Conservation (phyloP, 2,329 filamentous ascomycete genomes). For the Ophiocordyceps robertsii region DNA sequence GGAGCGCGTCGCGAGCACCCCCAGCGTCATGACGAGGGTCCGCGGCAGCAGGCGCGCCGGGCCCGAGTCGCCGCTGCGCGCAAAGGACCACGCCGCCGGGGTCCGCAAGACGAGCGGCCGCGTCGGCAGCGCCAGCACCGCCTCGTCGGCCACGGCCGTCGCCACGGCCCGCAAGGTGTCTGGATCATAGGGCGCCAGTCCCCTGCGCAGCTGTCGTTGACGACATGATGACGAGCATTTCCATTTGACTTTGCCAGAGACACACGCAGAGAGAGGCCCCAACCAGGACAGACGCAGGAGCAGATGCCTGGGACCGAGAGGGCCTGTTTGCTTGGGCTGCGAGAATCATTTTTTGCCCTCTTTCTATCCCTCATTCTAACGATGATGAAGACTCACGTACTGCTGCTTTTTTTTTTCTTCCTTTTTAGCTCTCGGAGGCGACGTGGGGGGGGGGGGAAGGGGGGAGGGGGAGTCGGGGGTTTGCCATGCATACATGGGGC, state of each 20-base stretch:
- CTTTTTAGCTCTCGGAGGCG: no score
- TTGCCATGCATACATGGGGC: background rate
- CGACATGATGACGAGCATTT: no score
- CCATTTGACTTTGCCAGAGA: no score
- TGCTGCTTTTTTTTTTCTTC: background rate
- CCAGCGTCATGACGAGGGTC: conserved; percentile 49
- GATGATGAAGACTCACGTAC: conserved; percentile 1
- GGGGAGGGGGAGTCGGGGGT: background rate
- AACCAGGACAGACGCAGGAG: no score
- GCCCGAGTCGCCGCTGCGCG: conserved; percentile 32
- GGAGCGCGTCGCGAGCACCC: conserved; percentile 19
- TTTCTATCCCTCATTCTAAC: background rate
- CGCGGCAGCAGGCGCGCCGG: conserved; percentile 43
- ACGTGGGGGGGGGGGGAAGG: background rate
- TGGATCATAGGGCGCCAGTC: conserved; percentile 19
- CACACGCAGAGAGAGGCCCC: no score
- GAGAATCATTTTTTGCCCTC: no score
- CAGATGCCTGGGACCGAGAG: no score
- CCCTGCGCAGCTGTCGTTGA: conserved; percentile 7
- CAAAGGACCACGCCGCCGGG: conserved; percentile 35
- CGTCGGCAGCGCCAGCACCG: conserved; percentile 41
- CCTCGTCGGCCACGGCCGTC: conserved; percentile 25
- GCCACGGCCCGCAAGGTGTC: conserved; percentile 41
- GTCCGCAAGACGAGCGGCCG: conserved; percentile 55
- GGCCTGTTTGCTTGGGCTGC: no score